A percentile compares a stretch with the other conserved stretches of the same genome.
Evolutionary conservation across 148 eudicot species (phyloP).

Genomic region (Rhododendron simsii): DNA sequence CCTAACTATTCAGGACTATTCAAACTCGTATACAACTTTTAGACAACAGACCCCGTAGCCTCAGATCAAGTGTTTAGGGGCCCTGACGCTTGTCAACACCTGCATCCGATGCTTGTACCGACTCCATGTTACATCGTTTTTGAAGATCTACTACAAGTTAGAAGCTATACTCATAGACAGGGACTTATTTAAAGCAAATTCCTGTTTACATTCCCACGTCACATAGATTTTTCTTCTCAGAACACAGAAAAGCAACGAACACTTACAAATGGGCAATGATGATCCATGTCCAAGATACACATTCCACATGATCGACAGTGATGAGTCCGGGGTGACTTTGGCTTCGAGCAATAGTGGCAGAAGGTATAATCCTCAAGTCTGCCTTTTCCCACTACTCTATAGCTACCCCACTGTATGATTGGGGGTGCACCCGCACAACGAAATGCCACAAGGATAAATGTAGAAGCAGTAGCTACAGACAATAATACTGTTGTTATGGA

Average conservation of each 20-base stretch:
- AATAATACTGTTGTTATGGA: conserved; percentile 40
- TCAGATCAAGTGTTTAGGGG: neutral
- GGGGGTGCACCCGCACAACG: conserved; percentile 70
- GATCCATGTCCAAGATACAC: conserved; percentile 97
- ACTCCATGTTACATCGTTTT: neutral
- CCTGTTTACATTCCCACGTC: neutral
- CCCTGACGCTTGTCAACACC: neutral
- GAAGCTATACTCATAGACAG: neutral
- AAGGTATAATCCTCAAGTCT: conserved; percentile 71
- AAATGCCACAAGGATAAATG: conserved; percentile 66
- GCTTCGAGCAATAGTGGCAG: conserved; percentile 77
- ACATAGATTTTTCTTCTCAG: neutral
- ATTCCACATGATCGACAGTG: conserved; percentile 90
- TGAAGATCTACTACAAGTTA: neutral
- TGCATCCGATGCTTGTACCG: neutral
- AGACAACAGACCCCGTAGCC: neutral
- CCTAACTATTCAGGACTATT: neutral
- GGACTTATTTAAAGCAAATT: neutral
- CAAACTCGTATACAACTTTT: neutral
- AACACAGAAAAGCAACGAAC: neutral
- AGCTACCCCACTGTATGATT: conserved; percentile 72
- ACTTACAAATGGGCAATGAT: conserved; percentile 99
- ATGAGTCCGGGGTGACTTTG: conserved; percentile 86
- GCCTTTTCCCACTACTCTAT: conserved; percentile 72
- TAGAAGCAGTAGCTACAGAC: conserved; percentile 53